Evolutionary conservation across 148 eudicot species (phyloP), one percentile per base, ranked within the genome.

Genomic region (Rhododendron mucronatum): DNA sequence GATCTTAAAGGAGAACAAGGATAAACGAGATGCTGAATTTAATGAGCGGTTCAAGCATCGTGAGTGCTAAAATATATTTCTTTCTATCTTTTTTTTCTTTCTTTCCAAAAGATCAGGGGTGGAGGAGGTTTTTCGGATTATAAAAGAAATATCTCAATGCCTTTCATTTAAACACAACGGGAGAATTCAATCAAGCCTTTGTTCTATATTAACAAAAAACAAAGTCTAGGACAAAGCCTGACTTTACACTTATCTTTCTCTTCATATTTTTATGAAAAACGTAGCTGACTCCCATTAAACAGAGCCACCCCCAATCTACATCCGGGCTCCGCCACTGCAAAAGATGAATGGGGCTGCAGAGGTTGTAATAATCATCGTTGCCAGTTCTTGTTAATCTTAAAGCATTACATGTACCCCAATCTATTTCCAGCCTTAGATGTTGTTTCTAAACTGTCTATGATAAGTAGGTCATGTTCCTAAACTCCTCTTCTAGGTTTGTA

Each of bases 1-100:
- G 98, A 91, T 95, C 82, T 91, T 96, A 83, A 93, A 90, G 95
- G 99, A 96, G 91, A 96, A 96, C 80, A 96, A 96, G 88, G 99
- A 96, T 89, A 96, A 94, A 89, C 89, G 83, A 81, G 98, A 96
- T 90, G 95, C 97, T 13, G 99, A 96, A 89, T 96, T 96, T 82
- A 94, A 93, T 88, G 98, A 96, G 88, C 90, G 98, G 67, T 95
- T 95, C 86, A 96, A 93, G 92, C 96, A 92, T 71, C 87, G 95
- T 92, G 88, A 91, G 94, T 69, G 67, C 44, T 87, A 82, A 23
- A n/a, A 18, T 53, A 33, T 51, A 16, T 39, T 75, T 84, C 15
- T 35, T 5, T 30, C 71, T 76, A 83, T n/a, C 4, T n/a, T 2
- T 20, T 20, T 53, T 69, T 51, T 44, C 28, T 8, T 20, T 23